Base-by-base conservation (phyloP, 176 grass and related monocot species). In the Triticum timopheevii region DNA sequence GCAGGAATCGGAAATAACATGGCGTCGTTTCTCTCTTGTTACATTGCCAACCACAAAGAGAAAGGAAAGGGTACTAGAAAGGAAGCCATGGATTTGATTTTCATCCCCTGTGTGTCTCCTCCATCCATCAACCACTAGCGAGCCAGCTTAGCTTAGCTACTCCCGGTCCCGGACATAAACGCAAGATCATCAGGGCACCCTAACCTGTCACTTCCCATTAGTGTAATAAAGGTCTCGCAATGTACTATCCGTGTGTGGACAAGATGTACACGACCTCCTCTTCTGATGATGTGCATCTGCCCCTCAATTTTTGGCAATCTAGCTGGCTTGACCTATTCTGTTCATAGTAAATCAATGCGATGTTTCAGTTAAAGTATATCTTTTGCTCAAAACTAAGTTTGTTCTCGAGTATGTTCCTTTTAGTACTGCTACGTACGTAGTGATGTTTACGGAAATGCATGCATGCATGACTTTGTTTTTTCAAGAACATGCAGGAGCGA, bases 171-270 rank as follows among this genome's bases (percentile, higher is more conserved):
- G 3, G 65, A 20, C 67, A 80, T 34, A 11, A 28, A 73, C 71
- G 69, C 36, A 54, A 87, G 78, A n/a, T n/a, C n/a, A 89, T 80
- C 58, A 34, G 54, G 50, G 74, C 23, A 16, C 65, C 87, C 23
- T 64, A 67, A 40, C 62, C 66, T 15, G 38, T 27, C 22, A 13
- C 83, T 80, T 86, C 67, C 58, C 62, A 76, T 36, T 31, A 16
- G n/a, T 27, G 40, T 61, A 45, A 6, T 1, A 42, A 42, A 42
- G 9, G 40, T 42, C 40, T 42, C 40, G 40, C 40, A n/a, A n/a
- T n/a, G n/a, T n/a, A n/a, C n/a, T n/a, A 40, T 40, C 39, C 39
- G 39, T 40, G 39, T 40, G 8, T 10, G 39, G 39, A 40, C 39
- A 40, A 10, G 39, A 40, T 40, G 39, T 10, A 40, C 9, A 40